Percentiles rank a stretch among this genome's conserved stretches.
These are phyloP conservation scores for Erysiphe neolycopersici DNA, from an alignment of 2,329 filamentous ascomycete genomes.

Conservation along the genomic window DNA sequence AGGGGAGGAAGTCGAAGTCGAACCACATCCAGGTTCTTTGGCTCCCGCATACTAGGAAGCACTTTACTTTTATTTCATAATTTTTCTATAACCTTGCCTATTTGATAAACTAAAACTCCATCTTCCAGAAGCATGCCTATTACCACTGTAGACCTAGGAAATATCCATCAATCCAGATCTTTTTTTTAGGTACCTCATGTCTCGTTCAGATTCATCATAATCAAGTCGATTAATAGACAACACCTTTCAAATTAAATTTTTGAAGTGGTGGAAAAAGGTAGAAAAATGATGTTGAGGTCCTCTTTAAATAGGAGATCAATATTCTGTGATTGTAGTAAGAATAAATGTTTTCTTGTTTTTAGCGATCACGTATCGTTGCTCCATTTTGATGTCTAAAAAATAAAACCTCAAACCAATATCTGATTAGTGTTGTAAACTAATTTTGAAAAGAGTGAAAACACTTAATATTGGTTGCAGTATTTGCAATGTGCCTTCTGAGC, in stretches of 20 bases:
- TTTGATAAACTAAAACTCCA: not conserved
- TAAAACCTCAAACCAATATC: too few species aligned
- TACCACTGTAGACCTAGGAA: not conserved
- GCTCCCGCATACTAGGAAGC: not conserved
- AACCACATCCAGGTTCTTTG: not conserved
- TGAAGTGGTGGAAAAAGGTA: too few species aligned
- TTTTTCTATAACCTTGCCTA: not conserved
- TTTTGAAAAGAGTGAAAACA: too few species aligned
- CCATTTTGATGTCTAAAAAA: too few species aligned
- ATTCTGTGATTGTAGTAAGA: too few species aligned
- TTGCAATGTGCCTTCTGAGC: too few species aligned
- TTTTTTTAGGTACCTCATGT: not conserved
- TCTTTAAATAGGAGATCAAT: too few species aligned
- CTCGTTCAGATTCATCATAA: not conserved
- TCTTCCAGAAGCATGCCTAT: not conserved
- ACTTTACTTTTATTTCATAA: not conserved
- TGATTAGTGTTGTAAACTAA: too few species aligned
- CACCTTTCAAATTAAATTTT: not conserved
- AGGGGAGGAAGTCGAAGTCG: not conserved
- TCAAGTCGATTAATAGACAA: not conserved
- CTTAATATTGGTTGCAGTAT: too few species aligned
- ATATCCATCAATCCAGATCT: not conserved
- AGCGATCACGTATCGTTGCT: too few species aligned
- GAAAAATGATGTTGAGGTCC: too few species aligned
- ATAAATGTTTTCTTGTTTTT: too few species aligned